phyloP scores from a whole-genome alignment of 148 eudicot genomes.

The Diospyros kaki region DNA sequence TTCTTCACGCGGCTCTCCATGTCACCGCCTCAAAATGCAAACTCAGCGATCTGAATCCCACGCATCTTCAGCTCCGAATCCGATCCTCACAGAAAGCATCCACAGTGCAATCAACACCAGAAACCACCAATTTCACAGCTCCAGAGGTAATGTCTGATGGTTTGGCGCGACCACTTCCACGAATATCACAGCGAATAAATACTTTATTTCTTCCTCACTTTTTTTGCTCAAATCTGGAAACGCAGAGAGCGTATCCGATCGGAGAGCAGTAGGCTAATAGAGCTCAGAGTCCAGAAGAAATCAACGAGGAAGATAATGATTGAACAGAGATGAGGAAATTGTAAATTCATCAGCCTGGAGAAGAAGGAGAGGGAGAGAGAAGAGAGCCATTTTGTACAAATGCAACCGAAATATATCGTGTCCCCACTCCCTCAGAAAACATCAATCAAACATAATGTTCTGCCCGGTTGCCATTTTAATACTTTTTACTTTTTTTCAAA shows the following conservation, averaged over 20 bases:
- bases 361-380: too few species aligned
- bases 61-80: background rate
- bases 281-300: too few species aligned
- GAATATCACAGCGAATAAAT: background rate
- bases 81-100: background rate
- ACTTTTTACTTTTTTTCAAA: too few species aligned
- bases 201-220: too few species aligned
- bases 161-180: background rate
- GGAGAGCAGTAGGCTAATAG: background rate
- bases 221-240: background rate
- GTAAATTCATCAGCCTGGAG: too few species aligned
- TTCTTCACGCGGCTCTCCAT: conserved; percentile 83
- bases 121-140: background rate
- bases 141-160: background rate
- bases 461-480: too few species aligned
- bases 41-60: background rate
- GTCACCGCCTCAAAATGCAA: conserved; percentile 3
- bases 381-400: too few species aligned
- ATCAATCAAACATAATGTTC: too few species aligned
- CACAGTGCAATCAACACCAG: background rate
- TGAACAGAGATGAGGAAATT: too few species aligned
- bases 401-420: too few species aligned
- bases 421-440: too few species aligned
- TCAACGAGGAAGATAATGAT: too few species aligned
- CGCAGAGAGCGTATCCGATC: background rate